A percentile compares a stretch with the other conserved stretches of the same genome.
Conservation (phyloP, 768 basidiomycete species). For the Hypholoma sublateritium region DNA sequence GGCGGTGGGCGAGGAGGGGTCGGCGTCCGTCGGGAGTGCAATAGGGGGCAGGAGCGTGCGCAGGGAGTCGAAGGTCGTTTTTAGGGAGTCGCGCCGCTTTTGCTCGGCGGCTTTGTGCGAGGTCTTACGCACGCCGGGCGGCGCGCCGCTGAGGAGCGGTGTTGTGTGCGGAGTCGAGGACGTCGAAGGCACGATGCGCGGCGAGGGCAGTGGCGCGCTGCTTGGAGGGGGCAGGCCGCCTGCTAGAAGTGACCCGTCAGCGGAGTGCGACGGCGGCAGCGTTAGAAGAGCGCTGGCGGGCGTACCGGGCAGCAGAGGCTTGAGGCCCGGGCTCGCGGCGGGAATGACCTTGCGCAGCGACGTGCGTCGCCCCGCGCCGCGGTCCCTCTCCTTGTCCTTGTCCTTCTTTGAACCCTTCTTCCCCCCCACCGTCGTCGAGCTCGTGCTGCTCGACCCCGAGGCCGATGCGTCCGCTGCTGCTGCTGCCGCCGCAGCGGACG, state of each 20-base stretch:
- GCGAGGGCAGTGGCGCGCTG: constrained; percentile 16
- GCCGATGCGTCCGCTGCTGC: neutral
- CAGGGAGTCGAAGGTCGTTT: constrained; percentile 88
- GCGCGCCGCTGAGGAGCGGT: neutral
- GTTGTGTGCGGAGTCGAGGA: constrained; percentile 14
- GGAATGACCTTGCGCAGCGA: constrained; percentile 14
- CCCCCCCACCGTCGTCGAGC: neutral
- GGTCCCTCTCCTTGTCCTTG: constrained; percentile 10
- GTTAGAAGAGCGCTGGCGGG: neutral
- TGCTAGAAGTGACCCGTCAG: constrained; percentile 10
- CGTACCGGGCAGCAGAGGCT: constrained; percentile 73
- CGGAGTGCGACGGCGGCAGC: neutral
- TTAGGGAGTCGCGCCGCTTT: constrained; percentile 93
- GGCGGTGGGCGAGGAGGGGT: too few species aligned
- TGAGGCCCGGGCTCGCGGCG: constrained; percentile 56
- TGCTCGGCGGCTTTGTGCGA: constrained; percentile 98
- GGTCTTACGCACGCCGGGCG: constrained; percentile 54
- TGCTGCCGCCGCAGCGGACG: neutral
- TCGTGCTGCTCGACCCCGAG: neutral
- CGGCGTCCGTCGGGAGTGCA: constrained; percentile 68
- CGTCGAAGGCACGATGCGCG: constrained; percentile 9
- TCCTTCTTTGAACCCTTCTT: constrained; percentile 11
- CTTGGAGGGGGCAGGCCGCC: constrained; percentile 13
- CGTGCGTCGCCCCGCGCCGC: constrained; percentile 12
- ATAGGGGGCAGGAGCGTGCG: constrained; percentile 85